These are phyloP conservation scores for Jacaranda mimosifolia DNA, from an alignment of 257 asterid species.

Conservation along the genomic window DNA sequence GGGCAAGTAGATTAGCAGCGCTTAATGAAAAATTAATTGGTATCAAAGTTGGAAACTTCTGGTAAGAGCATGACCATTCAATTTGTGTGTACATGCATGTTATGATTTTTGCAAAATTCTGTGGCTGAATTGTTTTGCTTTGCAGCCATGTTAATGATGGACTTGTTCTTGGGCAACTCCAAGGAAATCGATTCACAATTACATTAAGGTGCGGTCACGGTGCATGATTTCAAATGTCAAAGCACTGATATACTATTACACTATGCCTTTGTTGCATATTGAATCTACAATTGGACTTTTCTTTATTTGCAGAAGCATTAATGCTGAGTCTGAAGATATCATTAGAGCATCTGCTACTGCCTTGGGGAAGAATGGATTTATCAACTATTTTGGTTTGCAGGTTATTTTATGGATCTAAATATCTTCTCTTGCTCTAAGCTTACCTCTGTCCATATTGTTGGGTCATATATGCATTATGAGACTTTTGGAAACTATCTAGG, in stretches of 20 bases:
- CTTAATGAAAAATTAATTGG: slow-evolving; percentile 85
- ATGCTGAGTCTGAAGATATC: slow-evolving; percentile 77
- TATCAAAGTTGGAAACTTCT: slow-evolving; percentile 91
- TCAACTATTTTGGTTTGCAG: slow-evolving; percentile 97
- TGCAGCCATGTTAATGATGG: slow-evolving; percentile 90
- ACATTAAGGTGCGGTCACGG: slow-evolving; percentile 67
- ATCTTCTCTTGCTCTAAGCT: slow-evolving; percentile 24
- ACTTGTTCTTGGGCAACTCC: slow-evolving; percentile 91
- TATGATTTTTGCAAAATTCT: slow-evolving; percentile 28
- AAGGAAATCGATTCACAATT: slow-evolving; percentile 89
- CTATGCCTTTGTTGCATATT: slow-evolving; percentile 15
- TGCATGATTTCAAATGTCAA: slow-evolving; percentile 4
- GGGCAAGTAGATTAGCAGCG: slow-evolving; percentile 78
- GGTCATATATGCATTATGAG: slow-evolving; percentile 2
- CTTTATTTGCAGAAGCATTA: slow-evolving; percentile 68
- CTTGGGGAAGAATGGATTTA: slow-evolving; percentile 80
- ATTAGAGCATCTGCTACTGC: slow-evolving; percentile 75
- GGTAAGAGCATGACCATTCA: slow-evolving; percentile 60
- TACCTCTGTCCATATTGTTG: slow-evolving; percentile 15
- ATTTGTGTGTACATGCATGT: slow-evolving; percentile 32
- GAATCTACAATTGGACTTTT: slow-evolving; percentile 30
- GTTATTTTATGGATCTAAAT: slow-evolving; percentile 44
- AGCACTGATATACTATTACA: not conserved
- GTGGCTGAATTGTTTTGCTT: slow-evolving; percentile 29
- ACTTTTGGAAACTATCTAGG: not conserved